Evolutionary conservation across 306 rosid genomes (phyloP).

Genomic region (Vigna nakashimae): DNA sequence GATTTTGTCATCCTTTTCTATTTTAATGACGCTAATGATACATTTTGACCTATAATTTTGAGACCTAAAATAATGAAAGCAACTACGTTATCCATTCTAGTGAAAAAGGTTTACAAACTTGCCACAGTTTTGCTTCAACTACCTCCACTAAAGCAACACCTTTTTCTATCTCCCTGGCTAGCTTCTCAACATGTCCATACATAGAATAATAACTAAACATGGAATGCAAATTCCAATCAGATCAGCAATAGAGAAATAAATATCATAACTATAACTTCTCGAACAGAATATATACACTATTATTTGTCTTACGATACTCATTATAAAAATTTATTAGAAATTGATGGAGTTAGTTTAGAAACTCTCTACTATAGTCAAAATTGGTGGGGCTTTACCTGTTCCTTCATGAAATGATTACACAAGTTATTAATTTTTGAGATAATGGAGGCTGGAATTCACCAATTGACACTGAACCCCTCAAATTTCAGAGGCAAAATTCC

Average conservation of each 20-base stretch:
- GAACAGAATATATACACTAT: neutral
- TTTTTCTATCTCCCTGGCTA: conserved; percentile 78
- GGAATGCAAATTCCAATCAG: conserved; percentile 36
- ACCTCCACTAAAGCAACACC: conserved; percentile 93
- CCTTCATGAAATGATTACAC: neutral
- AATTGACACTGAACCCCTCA: neutral
- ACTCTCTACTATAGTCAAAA: neutral
- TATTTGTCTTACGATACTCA: too few species aligned
- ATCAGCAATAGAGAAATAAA: conserved; percentile 5
- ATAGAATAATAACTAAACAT: conserved; percentile 79
- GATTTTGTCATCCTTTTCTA: too few species aligned
- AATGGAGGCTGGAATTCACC: neutral
- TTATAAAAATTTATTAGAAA: neutral
- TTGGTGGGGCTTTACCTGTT: neutral
- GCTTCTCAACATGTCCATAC: conserved; percentile 92
- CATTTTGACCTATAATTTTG: too few species aligned
- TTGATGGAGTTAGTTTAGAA: neutral
- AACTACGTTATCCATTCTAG: neutral
- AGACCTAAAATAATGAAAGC: too few species aligned
- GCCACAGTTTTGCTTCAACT: conserved; percentile 89
- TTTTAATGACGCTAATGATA: too few species aligned
- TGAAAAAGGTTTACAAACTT: conserved; percentile 56
- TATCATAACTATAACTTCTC: neutral
- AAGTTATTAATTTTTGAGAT: neutral
- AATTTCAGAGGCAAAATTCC: neutral